These are phyloP conservation scores for Agaricus sinodeliciosus DNA, from an alignment of 768 basidiomycete species.

Conservation along the genomic window DNA sequence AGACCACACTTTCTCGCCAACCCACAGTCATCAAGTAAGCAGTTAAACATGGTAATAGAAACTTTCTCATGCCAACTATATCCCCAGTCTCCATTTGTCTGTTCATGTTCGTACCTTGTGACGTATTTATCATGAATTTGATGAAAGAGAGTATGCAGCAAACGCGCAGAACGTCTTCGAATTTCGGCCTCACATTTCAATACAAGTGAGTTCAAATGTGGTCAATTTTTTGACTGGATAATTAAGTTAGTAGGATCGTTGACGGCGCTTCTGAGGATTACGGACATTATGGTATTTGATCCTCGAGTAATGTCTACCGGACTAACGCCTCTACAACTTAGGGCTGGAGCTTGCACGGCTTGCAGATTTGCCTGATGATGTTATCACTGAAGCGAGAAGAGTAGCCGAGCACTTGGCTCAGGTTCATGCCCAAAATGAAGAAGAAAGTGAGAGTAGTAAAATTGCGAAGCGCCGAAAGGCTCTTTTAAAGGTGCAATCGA, in stretches of 20 bases:
- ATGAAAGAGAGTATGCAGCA: conserved; percentile 31
- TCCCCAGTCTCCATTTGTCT: conserved; percentile 68
- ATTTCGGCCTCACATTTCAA: conserved; percentile 67
- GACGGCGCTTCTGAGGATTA: conserved; percentile 60
- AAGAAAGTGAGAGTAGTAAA: conserved; percentile 55
- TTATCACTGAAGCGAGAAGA: conserved; percentile 55
- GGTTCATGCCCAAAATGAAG: conserved; percentile 48
- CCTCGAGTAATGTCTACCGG: neutral
- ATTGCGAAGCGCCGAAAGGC: conserved; percentile 60
- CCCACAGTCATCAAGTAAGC: conserved; percentile 79
- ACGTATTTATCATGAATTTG: neutral
- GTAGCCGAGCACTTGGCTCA: conserved; percentile 55
- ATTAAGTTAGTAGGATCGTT: conserved; percentile 49
- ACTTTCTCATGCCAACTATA: neutral
- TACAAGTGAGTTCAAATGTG: conserved; percentile 49
- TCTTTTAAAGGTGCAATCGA: conserved; percentile 48
- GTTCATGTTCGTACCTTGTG: conserved; percentile 47
- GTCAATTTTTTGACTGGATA: too few relatives aligned
- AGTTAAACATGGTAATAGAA: neutral
- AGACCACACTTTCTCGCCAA: conserved; percentile 65
- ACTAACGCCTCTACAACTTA: conserved; percentile 20
- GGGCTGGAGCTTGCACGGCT: conserved; percentile 86
- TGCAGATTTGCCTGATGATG: conserved; percentile 75
- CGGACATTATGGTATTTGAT: conserved; percentile 62
- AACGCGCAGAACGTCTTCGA: conserved; percentile 43